Percentiles rank a stretch among this genome's conserved stretches.
Conservation (phyloP, 257 asterid genomes). For the Jasminum sambac region DNA sequence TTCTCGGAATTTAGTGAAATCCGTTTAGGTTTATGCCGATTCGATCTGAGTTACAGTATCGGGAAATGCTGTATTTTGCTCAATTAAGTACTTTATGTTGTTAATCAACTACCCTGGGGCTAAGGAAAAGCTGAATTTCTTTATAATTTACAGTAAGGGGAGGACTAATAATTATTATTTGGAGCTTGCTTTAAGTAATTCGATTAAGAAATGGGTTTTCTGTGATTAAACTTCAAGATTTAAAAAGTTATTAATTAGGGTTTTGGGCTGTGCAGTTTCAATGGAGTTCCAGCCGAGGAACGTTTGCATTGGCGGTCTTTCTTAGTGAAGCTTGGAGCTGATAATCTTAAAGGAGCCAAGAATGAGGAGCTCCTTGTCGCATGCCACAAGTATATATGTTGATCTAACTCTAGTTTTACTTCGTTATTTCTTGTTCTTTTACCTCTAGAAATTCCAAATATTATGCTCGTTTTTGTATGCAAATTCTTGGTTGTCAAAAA, state of each 20-base stretch:
- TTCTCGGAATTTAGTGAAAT: background rate
- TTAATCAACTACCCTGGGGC: background rate
- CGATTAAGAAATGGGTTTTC: background rate
- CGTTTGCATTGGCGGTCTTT: constrained; percentile 95
- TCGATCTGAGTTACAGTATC: background rate
- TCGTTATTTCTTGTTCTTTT: background rate
- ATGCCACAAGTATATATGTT: constrained; percentile 53
- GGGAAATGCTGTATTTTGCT: background rate
- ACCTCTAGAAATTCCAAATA: background rate
- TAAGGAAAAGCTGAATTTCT: background rate
- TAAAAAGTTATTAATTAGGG: constrained; percentile 1
- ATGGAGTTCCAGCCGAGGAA: constrained; percentile 97
- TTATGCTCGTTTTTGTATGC: background rate
- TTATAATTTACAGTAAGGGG: background rate
- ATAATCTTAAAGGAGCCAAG: constrained; percentile 84
- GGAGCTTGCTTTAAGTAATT: background rate
- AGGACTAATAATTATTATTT: background rate
- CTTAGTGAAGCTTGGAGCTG: constrained; percentile 88
- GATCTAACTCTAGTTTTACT: background rate
- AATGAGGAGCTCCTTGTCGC: constrained; percentile 97
- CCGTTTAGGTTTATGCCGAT: background rate
- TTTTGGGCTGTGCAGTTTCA: constrained; percentile 49
- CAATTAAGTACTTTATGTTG: background rate
- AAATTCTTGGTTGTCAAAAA: background rate
- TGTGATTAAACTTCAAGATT: background rate